These are phyloP conservation scores for Wickerhamiella allomyrinae DNA, from an alignment of 805 yeast genomes.

Conservation along the genomic window DNA sequence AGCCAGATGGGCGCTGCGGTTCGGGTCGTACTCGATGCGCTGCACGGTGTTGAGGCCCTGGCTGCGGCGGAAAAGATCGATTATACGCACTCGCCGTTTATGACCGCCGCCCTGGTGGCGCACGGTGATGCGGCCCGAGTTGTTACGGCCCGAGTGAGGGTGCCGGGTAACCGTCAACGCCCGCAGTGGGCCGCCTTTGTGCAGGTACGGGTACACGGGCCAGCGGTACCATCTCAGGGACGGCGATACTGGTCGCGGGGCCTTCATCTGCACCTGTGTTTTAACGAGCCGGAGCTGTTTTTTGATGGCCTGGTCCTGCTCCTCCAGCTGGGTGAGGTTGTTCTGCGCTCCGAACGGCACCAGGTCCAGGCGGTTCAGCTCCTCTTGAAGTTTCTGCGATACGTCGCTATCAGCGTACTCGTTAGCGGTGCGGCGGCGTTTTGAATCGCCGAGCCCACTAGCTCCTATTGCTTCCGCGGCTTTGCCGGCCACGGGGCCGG, in stretches of 20 bases:
- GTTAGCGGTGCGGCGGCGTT: neutral
- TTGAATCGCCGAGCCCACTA: too few species aligned
- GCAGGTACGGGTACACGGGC: slow-evolving; percentile 75
- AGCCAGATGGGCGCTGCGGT: slow-evolving; percentile 87
- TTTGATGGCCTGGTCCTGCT: slow-evolving; percentile 56
- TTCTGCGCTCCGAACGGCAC: slow-evolving; percentile 22
- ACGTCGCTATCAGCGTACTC: neutral
- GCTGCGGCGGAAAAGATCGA: slow-evolving; percentile 56
- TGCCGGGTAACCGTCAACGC: slow-evolving; percentile 61
- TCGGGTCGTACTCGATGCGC: slow-evolving; percentile 92
- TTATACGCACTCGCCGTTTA: slow-evolving; percentile 68
- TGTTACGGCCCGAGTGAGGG: slow-evolving; percentile 76
- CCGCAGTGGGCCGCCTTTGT: slow-evolving; percentile 69
- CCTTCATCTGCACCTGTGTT: slow-evolving; percentile 56
- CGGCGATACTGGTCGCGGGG: slow-evolving; percentile 69
- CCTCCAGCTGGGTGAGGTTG: slow-evolving; percentile 59
- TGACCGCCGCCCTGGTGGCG: slow-evolving; percentile 98
- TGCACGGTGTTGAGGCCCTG: slow-evolving; percentile 67
- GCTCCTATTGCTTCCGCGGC: too few species aligned
- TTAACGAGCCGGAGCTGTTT: slow-evolving; percentile 62
- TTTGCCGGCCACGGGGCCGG: neutral
- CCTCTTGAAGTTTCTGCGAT: slow-evolving; percentile 11
- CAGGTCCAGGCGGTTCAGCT: slow-evolving; percentile 24
- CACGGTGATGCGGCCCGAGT: slow-evolving; percentile 74
- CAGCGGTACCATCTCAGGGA: slow-evolving; percentile 78